Conservation (phyloP, 2,329 filamentous ascomycete genomes). For the Verticillium longisporum region DNA sequence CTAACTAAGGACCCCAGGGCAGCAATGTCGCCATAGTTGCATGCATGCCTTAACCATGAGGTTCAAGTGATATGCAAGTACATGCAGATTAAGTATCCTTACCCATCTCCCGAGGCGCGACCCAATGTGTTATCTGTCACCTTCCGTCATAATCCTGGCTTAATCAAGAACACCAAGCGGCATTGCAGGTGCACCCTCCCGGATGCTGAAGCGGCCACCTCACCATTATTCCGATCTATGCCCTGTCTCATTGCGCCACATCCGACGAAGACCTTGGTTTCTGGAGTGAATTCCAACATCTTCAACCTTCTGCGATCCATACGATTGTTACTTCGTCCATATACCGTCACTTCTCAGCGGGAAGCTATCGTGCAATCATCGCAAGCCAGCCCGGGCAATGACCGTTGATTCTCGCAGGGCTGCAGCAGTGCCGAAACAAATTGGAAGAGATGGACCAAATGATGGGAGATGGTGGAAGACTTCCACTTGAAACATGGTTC, state of each 20-base stretch:
- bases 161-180: not conserved
- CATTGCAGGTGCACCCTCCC: not conserved
- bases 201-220: not conserved
- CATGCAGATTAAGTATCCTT: too few species aligned
- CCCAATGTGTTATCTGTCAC: not conserved
- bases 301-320: not conserved
- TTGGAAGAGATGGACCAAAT: slow-evolving; percentile 45
- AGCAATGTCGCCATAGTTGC: too few species aligned
- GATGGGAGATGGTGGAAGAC: slow-evolving; percentile 50
- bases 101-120: too few species aligned
- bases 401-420: not conserved
- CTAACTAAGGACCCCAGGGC: too few species aligned
- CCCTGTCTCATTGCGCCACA: not conserved
- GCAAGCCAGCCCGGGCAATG: not conserved
- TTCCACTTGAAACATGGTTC: slow-evolving; percentile 95
- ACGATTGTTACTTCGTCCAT: not conserved
- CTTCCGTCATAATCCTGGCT: not conserved
- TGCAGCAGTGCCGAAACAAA: not conserved
- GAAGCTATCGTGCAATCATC: not conserved
- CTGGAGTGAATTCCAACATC: too few species aligned
- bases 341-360: not conserved
- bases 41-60: too few species aligned
- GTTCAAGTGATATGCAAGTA: too few species aligned
- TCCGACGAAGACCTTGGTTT: not conserved
- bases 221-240: not conserved